Conservation (phyloP, 805 yeast genomes). For the Spencermartinsiella europaea region DNA sequence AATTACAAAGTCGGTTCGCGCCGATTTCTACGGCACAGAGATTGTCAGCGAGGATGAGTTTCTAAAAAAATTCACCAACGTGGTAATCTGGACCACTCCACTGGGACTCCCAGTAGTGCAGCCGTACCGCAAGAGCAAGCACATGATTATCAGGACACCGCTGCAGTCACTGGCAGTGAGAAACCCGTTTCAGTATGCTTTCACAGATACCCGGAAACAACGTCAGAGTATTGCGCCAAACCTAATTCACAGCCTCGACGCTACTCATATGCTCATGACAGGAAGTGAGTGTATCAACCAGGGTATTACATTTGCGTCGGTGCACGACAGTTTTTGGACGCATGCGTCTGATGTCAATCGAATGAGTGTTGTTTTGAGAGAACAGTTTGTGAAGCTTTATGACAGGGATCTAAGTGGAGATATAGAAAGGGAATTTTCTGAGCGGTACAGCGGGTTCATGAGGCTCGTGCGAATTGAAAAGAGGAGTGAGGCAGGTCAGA, state of each 20-base stretch:
- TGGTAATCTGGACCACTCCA: conserved; percentile 97
- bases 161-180: conserved; percentile 78
- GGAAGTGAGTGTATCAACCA: conserved; percentile 60
- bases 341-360: conserved; percentile 76
- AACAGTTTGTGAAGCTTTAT: conserved; percentile 74
- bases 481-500: conserved; percentile 1
- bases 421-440: conserved; percentile 70
- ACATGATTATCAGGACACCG: conserved; percentile 63
- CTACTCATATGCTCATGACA: conserved; percentile 90
- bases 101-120: conserved; percentile 93
- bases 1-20: conserved; percentile 68
- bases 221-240: conserved; percentile 92
- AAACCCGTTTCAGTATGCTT: conserved; percentile 78
- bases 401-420: conserved; percentile 61
- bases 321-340: conserved; percentile 97
- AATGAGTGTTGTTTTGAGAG: conserved; percentile 67
- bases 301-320: conserved; percentile 79
- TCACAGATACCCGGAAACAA: conserved; percentile 83
- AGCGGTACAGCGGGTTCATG: conserved; percentile 67
- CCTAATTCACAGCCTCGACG: conserved; percentile 90
- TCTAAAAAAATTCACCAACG: conserved; percentile 51
- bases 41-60: conserved; percentile 6
- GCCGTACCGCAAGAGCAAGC: conserved; percentile 72
- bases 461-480: conserved; percentile 55
- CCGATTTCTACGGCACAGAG: conserved; percentile 45